These are phyloP conservation scores for Microbotryum silenes-acaulis DNA, from an alignment of 1,284 basidiomycete species.

Conservation along the genomic window DNA sequence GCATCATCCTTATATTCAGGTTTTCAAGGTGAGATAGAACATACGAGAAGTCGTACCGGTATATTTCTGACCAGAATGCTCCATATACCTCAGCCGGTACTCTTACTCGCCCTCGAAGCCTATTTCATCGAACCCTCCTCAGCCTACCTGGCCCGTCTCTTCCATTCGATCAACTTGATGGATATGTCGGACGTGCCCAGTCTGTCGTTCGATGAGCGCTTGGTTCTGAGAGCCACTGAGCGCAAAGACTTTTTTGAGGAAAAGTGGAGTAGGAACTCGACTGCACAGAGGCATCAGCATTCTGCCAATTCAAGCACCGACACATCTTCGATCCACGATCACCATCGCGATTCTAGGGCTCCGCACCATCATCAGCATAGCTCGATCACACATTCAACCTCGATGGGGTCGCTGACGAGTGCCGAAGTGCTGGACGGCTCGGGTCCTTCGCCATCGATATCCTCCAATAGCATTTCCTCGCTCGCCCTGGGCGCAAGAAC, in stretches of 20 bases:
- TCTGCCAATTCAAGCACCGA: no score
- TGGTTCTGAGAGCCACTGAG: conserved; percentile 81
- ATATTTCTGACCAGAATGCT: not conserved
- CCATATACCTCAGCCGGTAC: conserved; percentile 58
- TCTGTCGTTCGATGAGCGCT: conserved; percentile 70
- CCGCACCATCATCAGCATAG: not conserved
- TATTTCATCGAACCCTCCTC: conserved; percentile 83
- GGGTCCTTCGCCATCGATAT: not conserved
- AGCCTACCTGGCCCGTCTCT: conserved; percentile 77
- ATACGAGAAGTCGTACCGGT: no score
- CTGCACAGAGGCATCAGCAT: no score
- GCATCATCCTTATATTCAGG: conserved; percentile 88
- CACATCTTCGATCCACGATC: no score
- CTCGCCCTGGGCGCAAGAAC: conserved; percentile 5
- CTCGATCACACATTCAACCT: not conserved
- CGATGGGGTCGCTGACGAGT: not conserved
- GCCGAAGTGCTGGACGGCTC: conserved; percentile 8
- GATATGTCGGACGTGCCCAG: conserved; percentile 70
- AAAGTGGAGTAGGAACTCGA: conserved; percentile 39
- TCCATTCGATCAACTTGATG: conserved; percentile 87
- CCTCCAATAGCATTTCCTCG: conserved; percentile 9
- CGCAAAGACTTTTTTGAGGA: conserved; percentile 86
- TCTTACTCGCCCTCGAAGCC: conserved; percentile 89
- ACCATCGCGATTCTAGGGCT: not conserved
- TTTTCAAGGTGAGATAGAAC: conserved; percentile 72